Conservation (phyloP, 2,329 filamentous ascomycete genomes). For the Amauroascus niger region DNA sequence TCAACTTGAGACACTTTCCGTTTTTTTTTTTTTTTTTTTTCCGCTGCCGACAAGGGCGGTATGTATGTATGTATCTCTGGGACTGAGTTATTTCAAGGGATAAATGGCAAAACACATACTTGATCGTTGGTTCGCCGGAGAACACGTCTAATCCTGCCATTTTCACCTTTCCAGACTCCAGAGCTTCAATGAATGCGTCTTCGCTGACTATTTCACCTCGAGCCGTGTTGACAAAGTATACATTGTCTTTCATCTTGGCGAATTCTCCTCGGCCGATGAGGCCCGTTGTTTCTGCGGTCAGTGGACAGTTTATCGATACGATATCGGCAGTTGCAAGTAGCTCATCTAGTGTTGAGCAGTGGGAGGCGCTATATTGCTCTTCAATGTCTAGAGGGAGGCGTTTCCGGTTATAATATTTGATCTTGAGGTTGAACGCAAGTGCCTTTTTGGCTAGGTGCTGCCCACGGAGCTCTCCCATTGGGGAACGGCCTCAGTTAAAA, state of each 20-base stretch:
- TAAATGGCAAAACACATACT: conserved; percentile 17
- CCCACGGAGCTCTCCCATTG: background rate
- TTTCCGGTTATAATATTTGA: conserved; percentile 39
- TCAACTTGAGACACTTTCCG: no score
- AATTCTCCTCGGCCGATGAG: conserved; percentile 38
- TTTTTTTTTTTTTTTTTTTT: no score
- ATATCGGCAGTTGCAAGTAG: conserved; percentile 36
- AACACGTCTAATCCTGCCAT: conserved; percentile 45
- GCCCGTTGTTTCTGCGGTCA: conserved; percentile 34
- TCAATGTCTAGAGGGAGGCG: conserved; percentile 31
- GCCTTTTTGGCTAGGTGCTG: conserved; percentile 35
- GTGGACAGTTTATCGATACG: conserved; percentile 42
- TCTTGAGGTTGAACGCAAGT: conserved; percentile 36
- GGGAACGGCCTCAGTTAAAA: background rate
- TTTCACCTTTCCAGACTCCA: conserved; percentile 40
- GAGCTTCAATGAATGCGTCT: conserved; percentile 38
- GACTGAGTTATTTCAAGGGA: no score
- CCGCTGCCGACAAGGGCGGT: no score
- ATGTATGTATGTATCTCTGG: no score
- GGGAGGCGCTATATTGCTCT: conserved; percentile 28
- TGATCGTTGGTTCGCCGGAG: conserved; percentile 35
- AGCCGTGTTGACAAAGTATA: conserved; percentile 44
- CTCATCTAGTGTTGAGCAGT: conserved; percentile 31
- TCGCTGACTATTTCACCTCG: conserved; percentile 45
- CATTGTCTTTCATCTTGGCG: conserved; percentile 40